Conservation (phyloP, 306 rosid species). For the Lotus japonicus region DNA sequence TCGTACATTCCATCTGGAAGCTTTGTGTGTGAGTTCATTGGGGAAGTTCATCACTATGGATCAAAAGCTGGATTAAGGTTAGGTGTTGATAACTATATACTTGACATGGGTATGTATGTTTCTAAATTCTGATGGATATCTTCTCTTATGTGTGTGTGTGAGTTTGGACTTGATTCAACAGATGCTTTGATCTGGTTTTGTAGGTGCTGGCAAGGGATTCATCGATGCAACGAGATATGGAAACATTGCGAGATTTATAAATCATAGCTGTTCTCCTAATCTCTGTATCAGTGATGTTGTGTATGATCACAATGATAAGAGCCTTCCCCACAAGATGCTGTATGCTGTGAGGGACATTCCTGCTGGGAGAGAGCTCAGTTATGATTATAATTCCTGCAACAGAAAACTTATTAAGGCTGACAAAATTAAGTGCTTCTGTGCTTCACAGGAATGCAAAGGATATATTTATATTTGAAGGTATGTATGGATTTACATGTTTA, state of each 20-base stretch:
- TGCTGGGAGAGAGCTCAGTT: conserved; percentile 24
- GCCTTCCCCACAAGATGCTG: conserved; percentile 24
- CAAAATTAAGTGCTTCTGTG: conserved; percentile 4
- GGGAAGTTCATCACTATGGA: conserved; percentile 14
- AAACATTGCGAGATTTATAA: conserved; percentile 33
- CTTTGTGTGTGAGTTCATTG: conserved; percentile 41
- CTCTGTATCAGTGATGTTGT: conserved; percentile 10
- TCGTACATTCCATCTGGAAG: conserved; percentile 35
- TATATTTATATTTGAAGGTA: conserved; percentile 4
- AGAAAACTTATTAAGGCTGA: neutral
- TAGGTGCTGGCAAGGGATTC: conserved; percentile 17
- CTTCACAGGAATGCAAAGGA: neutral
- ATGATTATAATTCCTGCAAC: conserved; percentile 18
- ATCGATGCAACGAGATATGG: conserved; percentile 27
- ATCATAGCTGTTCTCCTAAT: conserved; percentile 33
- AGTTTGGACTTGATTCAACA: neutral
- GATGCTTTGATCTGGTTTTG: neutral
- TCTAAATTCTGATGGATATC: too few species aligned
- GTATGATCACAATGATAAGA: conserved; percentile 11
- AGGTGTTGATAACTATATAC: neutral
- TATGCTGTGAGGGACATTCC: conserved; percentile 31
- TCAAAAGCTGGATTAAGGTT: neutral
- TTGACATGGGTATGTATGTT: conserved; percentile 6
- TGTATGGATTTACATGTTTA: neutral
- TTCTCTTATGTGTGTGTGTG: neutral